phyloP scores from a whole-genome alignment of 2,329 filamentous ascomycete genomes.

The Pseudogymnoascus sp. region DNA sequence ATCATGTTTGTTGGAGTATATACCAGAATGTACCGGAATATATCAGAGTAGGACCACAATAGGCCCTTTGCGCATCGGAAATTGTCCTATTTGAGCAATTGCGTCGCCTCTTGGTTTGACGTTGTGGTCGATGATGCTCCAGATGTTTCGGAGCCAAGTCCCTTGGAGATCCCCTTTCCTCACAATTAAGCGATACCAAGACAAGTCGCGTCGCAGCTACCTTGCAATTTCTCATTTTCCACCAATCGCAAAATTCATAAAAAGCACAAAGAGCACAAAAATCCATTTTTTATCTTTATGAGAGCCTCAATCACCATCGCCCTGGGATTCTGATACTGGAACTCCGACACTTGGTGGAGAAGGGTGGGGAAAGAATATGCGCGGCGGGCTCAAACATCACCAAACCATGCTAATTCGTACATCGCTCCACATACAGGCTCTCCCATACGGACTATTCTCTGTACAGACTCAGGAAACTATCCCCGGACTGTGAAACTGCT shows the following conservation, averaged over 20 bases:
- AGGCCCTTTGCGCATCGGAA: background rate
- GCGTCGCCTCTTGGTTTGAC: background rate
- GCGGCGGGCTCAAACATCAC: background rate
- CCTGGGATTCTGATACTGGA: background rate
- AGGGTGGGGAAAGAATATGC: background rate
- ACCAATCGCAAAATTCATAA: background rate
- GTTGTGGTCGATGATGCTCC: background rate
- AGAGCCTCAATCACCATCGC: background rate
- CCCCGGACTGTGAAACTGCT: background rate
- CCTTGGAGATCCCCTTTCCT: background rate
- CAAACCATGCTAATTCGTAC: background rate
- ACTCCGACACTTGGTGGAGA: background rate
- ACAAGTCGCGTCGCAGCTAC: background rate
- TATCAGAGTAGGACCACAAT: background rate
- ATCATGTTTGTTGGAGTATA: slow-evolving; percentile 3
- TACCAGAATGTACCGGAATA: background rate
- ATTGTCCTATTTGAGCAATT: background rate
- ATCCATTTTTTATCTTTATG: background rate
- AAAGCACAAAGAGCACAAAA: background rate
- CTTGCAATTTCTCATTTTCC: background rate
- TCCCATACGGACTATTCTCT: background rate
- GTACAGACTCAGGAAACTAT: background rate
- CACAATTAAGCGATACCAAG: background rate
- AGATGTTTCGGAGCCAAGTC: background rate
- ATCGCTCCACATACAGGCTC: background rate